Conservation (phyloP, 441 rosid species). For the Mallotus repandus region DNA sequence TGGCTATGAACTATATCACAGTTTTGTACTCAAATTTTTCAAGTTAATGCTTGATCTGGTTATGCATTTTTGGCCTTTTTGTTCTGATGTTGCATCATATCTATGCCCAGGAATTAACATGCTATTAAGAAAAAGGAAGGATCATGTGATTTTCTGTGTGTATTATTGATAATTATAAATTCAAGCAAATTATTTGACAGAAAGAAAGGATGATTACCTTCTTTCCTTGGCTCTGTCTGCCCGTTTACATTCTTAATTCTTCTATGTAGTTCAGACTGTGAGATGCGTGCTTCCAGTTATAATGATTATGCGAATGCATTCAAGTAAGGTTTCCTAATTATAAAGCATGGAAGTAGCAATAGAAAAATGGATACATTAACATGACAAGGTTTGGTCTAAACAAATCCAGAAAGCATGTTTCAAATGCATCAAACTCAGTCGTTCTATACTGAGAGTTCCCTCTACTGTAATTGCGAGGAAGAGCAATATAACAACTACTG, state of each 20-base stretch:
- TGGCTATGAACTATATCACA: background rate
- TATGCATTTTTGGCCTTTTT: background rate
- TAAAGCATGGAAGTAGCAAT: background rate
- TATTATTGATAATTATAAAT: background rate
- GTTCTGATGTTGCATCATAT: background rate
- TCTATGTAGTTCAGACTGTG: background rate
- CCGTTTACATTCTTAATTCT: background rate
- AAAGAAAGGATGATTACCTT: background rate
- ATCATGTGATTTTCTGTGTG: background rate
- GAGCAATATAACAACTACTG: constrained; percentile 8
- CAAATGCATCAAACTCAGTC: constrained; percentile 3
- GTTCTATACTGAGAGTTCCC: constrained; percentile 2
- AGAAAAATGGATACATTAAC: background rate
- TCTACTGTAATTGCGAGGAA: background rate
- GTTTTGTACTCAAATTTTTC: background rate
- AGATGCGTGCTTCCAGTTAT: too few species aligned
- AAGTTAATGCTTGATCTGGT: background rate
- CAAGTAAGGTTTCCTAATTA: background rate
- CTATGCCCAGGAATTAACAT: background rate
- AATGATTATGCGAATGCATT: too few species aligned
- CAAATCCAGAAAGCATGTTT: constrained; percentile 8
- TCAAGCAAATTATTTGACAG: background rate
- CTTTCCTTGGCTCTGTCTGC: background rate
- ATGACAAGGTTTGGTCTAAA: background rate
- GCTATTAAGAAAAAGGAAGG: background rate